Percentiles rank a stretch among this genome's conserved stretches.
Evolutionary conservation across 2,329 filamentous ascomycete species (phyloP).

Genomic region (Neofusicoccum umdonicola): DNA sequence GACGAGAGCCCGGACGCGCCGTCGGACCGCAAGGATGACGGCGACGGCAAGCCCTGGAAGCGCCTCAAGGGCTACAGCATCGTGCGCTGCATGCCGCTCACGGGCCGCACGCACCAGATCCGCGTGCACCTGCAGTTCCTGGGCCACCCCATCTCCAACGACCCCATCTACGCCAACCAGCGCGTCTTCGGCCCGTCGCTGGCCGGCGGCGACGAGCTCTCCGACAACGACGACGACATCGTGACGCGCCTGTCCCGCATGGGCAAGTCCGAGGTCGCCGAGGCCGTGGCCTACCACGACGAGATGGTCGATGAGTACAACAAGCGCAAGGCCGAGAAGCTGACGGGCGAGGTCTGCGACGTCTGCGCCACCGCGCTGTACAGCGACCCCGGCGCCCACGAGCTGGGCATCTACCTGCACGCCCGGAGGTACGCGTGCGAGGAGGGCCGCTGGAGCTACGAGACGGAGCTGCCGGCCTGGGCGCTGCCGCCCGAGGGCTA

Average conservation of each 20-base stretch:
- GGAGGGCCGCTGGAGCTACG: conserved; percentile 81
- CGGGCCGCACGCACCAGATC: conserved; percentile 90
- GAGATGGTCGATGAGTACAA: conserved; percentile 90
- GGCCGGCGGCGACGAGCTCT: conserved; percentile 64
- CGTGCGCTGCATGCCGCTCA: conserved; percentile 89
- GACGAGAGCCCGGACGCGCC: conserved; percentile 17
- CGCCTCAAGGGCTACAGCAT: conserved; percentile 79
- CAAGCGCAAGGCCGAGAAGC: conserved; percentile 85
- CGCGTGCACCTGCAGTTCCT: conserved; percentile 93
- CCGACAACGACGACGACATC: conserved; percentile 82
- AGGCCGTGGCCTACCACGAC: conserved; percentile 89
- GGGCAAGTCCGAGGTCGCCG: conserved; percentile 90
- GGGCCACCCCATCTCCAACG: conserved; percentile 93
- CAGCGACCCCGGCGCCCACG: conserved; percentile 85
- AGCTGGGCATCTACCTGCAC: conserved; percentile 91
- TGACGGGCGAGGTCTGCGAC: conserved; percentile 80
- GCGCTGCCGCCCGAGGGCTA: conserved; percentile 74
- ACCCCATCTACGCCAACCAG: conserved; percentile 95
- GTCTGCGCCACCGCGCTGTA: conserved; percentile 86
- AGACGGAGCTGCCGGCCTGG: conserved; percentile 81
- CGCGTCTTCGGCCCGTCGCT: conserved; percentile 84
- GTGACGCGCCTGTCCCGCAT: conserved; percentile 81
- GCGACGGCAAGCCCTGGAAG: conserved; percentile 47
- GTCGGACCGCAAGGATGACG: conserved; percentile 15
- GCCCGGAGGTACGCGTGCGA: conserved; percentile 85